These are phyloP conservation scores for Kappamyces sp. DNA, from an alignment of 192 early-diverging fungal genomes.

Conservation along the genomic window DNA sequence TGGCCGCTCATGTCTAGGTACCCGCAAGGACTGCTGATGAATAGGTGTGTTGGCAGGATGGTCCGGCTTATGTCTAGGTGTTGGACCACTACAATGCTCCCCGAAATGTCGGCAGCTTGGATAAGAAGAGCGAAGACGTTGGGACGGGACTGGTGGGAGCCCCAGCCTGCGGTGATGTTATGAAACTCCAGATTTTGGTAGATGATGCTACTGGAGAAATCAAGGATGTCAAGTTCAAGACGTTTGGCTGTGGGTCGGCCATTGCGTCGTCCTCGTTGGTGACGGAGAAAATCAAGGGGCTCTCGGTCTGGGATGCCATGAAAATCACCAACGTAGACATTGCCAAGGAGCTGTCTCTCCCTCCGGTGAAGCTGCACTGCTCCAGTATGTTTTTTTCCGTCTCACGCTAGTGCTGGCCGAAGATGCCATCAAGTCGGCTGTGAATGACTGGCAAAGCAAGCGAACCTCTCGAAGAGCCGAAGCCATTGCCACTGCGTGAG, in stretches of 20 bases:
- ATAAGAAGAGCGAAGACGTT: constrained; percentile 79
- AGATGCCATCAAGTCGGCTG: constrained; percentile 98
- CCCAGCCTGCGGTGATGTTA: constrained; percentile 54
- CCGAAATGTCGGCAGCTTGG: constrained; percentile 91
- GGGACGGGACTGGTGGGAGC: constrained; percentile 88
- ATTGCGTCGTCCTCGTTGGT: constrained; percentile 89
- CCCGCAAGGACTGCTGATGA: no score
- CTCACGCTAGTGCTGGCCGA: constrained; percentile 83
- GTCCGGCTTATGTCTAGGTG: constrained; percentile 67
- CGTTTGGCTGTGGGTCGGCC: constrained; percentile 95
- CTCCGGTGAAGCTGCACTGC: constrained; percentile 97
- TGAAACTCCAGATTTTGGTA: constrained; percentile 90
- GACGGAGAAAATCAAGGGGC: constrained; percentile 91
- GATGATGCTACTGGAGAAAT: constrained; percentile 88
- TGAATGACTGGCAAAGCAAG: constrained; percentile 92
- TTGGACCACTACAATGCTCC: constrained; percentile 98
- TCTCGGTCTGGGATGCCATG: constrained; percentile 85
- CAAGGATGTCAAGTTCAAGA: constrained; percentile 96
- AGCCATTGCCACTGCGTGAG: neutral
- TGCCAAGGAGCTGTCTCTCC: constrained; percentile 89
- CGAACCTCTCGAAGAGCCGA: constrained; percentile 25
- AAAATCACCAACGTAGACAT: constrained; percentile 96
- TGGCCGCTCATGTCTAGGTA: no score
- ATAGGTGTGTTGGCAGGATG: no score
- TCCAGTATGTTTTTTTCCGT: constrained; percentile 63